These are phyloP conservation scores for Gaertneriomyces sp. DNA, from an alignment of 192 early-diverging fungal species.

Conservation along the genomic window DNA sequence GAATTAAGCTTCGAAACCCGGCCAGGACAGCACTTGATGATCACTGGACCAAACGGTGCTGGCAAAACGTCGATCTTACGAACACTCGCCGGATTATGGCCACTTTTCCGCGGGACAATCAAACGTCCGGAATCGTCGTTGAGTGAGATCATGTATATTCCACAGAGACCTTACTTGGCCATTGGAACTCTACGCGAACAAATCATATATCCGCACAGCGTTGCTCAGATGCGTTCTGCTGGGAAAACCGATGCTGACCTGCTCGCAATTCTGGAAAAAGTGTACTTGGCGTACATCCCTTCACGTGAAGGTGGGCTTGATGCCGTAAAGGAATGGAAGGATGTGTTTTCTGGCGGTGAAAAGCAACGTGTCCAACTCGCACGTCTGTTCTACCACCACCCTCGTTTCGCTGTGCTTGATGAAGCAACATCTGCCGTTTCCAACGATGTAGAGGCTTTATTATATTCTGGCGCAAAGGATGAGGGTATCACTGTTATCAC, in stretches of 20 bases:
- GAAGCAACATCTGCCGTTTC: conserved; percentile 91
- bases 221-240: conserved; percentile 45
- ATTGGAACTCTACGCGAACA: conserved; percentile 92
- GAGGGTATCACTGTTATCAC: conserved; percentile 82
- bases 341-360: conserved; percentile 87
- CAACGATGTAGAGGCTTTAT: conserved; percentile 88
- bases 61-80: conserved; percentile 90
- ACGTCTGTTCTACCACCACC: conserved; percentile 93
- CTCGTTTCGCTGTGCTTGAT: conserved; percentile 92
- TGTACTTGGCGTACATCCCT: conserved; percentile 75
- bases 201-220: conserved; percentile 91
- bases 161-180: conserved; percentile 94
- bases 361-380: conserved; percentile 85
- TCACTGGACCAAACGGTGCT: conserved; percentile 92
- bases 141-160: conserved; percentile 94
- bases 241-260: conserved; percentile 77
- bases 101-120: conserved; percentile 72
- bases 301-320: conserved; percentile 57
- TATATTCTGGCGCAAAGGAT: conserved; percentile 63
- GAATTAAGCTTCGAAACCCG: conserved; percentile 79
- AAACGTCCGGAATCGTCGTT: conserved; percentile 31
- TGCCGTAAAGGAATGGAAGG: conserved; percentile 60
- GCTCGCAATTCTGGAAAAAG: conserved; percentile 72
- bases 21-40: conserved; percentile 87
- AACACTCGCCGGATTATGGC: conserved; percentile 94